Conservation (phyloP, 148 eudicot species). For the Dysphania ambrosioides region DNA sequence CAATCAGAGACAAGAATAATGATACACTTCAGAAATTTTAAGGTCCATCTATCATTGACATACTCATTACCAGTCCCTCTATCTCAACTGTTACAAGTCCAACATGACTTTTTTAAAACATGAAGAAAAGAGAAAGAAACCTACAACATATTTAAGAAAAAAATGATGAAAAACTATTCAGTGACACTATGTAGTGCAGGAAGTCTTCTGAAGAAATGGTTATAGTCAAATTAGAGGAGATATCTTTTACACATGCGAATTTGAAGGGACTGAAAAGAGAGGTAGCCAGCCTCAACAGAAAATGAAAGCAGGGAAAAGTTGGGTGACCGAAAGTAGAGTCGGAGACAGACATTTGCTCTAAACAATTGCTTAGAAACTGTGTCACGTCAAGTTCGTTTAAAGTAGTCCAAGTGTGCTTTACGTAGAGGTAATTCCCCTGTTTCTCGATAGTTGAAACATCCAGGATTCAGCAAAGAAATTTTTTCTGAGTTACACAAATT, state of each 20-base stretch:
- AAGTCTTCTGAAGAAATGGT: not conserved
- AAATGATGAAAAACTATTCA: not conserved
- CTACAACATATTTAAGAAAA: not conserved
- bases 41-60: not conserved
- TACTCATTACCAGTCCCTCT: not conserved
- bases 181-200: not conserved
- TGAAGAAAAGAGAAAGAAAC: not conserved
- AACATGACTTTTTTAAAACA: not conserved
- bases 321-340: not conserved
- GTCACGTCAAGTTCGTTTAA: not conserved
- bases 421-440: not conserved
- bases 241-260: not conserved
- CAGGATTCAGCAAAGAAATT: not conserved
- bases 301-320: not conserved
- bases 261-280: not conserved
- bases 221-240: not conserved
- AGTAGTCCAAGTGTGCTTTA: not conserved
- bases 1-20: constrained; percentile 7
- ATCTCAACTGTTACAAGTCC: not conserved
- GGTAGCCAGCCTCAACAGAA: not conserved
- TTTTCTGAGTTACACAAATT: not conserved
- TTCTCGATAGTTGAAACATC: not conserved
- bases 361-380: not conserved
- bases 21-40: not conserved
- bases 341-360: not conserved